A percentile compares a stretch with the other conserved stretches of the same genome.
Evolutionary conservation across 768 basidiomycete genomes (phyloP).

Genomic region (Phaeotremella fagi): DNA sequence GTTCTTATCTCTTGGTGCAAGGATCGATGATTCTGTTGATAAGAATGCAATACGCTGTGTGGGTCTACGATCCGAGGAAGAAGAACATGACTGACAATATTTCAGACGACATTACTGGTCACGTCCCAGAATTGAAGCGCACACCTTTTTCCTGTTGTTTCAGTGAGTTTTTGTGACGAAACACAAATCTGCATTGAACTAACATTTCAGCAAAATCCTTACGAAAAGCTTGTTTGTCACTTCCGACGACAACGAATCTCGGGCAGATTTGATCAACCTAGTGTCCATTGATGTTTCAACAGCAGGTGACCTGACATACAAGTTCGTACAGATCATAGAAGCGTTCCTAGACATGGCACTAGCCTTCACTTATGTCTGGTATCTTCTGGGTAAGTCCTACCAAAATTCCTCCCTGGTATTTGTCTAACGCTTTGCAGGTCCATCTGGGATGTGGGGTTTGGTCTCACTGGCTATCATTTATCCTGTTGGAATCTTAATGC

Average conservation of each 20-base stretch:
- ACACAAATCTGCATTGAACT: neutral
- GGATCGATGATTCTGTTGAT: too few species aligned
- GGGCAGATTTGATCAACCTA: too few species aligned
- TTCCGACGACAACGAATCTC: neutral
- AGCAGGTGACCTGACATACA: too few species aligned
- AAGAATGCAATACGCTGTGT: too few species aligned
- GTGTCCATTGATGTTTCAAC: too few species aligned
- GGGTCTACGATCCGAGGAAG: too few species aligned
- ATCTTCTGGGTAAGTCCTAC: constrained; percentile 25
- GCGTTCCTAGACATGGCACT: constrained; percentile 29
- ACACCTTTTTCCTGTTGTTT: constrained; percentile 23
- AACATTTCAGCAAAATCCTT: constrained; percentile 25
- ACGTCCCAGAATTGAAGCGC: constrained; percentile 13
- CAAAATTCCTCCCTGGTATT: neutral
- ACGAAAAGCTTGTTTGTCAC: constrained; percentile 23
- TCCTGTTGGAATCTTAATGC: constrained; percentile 27
- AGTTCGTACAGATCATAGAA: too few species aligned
- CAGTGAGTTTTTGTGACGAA: constrained; percentile 11
- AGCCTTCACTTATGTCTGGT: constrained; percentile 30
- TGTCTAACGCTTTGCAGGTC: constrained; percentile 10
- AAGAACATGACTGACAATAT: too few species aligned
- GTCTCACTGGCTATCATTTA: constrained; percentile 24
- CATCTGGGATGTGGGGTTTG: constrained; percentile 33
- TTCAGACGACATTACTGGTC: constrained; percentile 7
- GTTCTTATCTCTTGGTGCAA: too few species aligned